A percentile compares a stretch with the other conserved stretches of the same genome.
phyloP scores from a whole-genome alignment of 306 rosid genomes.

The Quercus bicolor region DNA sequence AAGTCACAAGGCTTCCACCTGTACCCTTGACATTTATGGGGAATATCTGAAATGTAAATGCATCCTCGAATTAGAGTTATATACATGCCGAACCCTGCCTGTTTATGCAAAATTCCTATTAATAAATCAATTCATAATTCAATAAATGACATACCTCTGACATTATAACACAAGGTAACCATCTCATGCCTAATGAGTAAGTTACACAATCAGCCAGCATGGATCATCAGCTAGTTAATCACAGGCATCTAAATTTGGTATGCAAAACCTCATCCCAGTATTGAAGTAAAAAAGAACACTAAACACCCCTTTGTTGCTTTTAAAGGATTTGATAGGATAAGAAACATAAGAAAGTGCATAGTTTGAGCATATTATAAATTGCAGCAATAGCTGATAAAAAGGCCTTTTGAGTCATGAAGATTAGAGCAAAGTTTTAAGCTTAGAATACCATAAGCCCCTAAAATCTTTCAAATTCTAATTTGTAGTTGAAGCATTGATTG shows the following conservation, averaged over 20 bases:
- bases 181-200: constrained; percentile 14
- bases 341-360: background rate
- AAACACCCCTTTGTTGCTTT: background rate
- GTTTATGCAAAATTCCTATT: too few species aligned
- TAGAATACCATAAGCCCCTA: too few species aligned
- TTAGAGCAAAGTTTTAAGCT: too few species aligned
- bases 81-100: too few species aligned
- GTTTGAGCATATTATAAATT: too few species aligned
- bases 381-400: too few species aligned
- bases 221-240: background rate
- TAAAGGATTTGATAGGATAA: background rate
- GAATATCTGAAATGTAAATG: constrained; percentile 22
- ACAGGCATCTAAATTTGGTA: background rate
- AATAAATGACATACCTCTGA: constrained; percentile 15
- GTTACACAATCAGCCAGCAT: background rate
- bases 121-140: too few species aligned
- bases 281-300: too few species aligned
- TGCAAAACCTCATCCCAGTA: too few species aligned
- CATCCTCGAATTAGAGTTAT: background rate
- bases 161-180: constrained; percentile 22
- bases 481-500: too few species aligned
- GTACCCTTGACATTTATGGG: constrained; percentile 43
- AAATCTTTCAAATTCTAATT: background rate
- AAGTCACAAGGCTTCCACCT: constrained; percentile 35
- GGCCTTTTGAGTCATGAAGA: too few species aligned